Conservation (phyloP, 2,329 filamentous ascomycete species). For the Harringtonia aguacate region DNA sequence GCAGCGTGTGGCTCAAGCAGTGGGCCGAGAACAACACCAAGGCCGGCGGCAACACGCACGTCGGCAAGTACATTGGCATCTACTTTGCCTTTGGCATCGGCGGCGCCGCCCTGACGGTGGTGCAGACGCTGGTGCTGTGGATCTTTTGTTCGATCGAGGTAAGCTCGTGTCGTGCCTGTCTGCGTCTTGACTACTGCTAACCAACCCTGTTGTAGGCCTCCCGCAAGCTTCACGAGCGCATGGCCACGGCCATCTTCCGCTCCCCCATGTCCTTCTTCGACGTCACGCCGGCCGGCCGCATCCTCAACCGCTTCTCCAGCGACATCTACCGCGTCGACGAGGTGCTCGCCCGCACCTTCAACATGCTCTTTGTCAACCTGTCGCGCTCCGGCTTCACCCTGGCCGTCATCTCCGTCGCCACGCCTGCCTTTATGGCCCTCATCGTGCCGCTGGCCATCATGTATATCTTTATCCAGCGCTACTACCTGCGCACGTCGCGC, state of each 20-base stretch:
- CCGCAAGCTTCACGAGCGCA: slow-evolving; percentile 89
- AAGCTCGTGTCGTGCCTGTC: slow-evolving; percentile 12
- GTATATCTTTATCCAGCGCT: slow-evolving; percentile 91
- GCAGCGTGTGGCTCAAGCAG: slow-evolving; percentile 84
- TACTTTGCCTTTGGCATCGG: slow-evolving; percentile 94
- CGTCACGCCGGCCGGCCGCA: slow-evolving; percentile 90
- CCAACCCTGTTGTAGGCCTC: slow-evolving; percentile 71
- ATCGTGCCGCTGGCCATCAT: slow-evolving; percentile 71
- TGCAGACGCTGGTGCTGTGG: slow-evolving; percentile 93
- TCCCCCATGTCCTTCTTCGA: slow-evolving; percentile 99
- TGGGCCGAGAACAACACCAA: slow-evolving; percentile 77
- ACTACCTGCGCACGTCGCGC: slow-evolving; percentile 91
- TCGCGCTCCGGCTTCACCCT: slow-evolving; percentile 74
- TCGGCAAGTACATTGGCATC: slow-evolving; percentile 86
- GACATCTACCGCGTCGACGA: slow-evolving; percentile 80
- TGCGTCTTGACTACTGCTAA: too few relatives aligned
- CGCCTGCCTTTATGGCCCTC: slow-evolving; percentile 68
- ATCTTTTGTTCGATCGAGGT: slow-evolving; percentile 99
- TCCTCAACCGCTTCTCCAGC: slow-evolving; percentile 89
- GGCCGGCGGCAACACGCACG: slow-evolving; percentile 56
- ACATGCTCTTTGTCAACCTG: slow-evolving; percentile 81
- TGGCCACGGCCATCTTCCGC: slow-evolving; percentile 95
- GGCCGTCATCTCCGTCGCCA: slow-evolving; percentile 70
- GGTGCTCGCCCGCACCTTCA: slow-evolving; percentile 91
- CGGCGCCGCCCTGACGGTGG: slow-evolving; percentile 69